Evolutionary conservation across 176 grass and related monocot genomes (phyloP).

Genomic region (Alloteropsis semialata): DNA sequence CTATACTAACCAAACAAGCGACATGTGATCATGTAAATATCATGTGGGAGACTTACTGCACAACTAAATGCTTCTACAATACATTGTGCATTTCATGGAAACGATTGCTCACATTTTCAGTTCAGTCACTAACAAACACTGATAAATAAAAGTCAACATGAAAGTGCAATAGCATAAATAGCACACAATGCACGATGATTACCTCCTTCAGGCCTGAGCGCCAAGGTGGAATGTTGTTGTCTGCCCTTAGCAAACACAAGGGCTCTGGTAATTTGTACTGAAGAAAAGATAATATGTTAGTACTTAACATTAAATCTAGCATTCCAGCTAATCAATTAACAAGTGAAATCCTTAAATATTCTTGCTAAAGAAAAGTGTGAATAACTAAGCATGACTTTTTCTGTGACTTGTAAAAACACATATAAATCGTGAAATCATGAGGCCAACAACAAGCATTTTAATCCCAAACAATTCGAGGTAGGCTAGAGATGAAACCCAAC

Average conservation of each 20-base stretch:
- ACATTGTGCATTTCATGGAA: neutral
- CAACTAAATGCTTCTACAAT: neutral
- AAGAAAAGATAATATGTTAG: constrained; percentile 32
- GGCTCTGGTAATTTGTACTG: constrained; percentile 95
- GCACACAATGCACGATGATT: constrained; percentile 12
- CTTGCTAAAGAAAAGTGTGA: neutral
- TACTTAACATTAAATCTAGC: constrained; percentile 1
- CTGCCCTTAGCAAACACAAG: constrained; percentile 71
- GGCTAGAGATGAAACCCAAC: neutral
- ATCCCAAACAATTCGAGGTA: neutral
- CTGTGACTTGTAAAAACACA: neutral
- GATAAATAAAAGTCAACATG: neutral
- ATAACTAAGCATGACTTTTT: neutral
- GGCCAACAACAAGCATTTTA: neutral
- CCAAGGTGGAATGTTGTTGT: constrained; percentile 96
- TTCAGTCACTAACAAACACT: neutral
- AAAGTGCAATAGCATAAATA: neutral
- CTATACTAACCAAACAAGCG: neutral
- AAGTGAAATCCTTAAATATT: neutral
- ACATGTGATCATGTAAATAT: neutral
- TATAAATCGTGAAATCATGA: neutral
- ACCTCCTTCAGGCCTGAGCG: constrained; percentile 81
- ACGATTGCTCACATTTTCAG: neutral
- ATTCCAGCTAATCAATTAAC: neutral
- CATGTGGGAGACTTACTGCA: neutral